Conservation (phyloP, 371 early-diverging fungal species). For the Rhizopus stolonifer region DNA sequence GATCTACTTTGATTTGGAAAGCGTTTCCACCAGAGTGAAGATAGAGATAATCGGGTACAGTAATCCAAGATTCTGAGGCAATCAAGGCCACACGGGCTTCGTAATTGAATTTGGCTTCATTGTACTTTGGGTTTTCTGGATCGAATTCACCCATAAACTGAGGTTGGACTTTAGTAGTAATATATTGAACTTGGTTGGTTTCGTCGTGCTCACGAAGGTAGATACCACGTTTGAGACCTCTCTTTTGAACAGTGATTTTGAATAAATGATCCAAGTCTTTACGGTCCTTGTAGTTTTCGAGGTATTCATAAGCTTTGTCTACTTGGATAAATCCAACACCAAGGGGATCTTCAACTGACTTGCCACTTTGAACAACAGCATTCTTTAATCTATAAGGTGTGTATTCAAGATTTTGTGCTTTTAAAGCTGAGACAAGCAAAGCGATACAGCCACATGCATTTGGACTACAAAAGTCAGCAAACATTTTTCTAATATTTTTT, state of each 20-base stretch:
- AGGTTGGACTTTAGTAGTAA: slow-evolving; percentile 67
- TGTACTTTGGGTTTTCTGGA: slow-evolving; percentile 57
- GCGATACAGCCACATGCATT: slow-evolving; percentile 87
- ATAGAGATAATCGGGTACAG: slow-evolving; percentile 76
- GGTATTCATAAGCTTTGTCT: slow-evolving; percentile 81
- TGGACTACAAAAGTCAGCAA: slow-evolving; percentile 54
- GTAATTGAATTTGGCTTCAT: slow-evolving; percentile 68
- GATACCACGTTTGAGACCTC: slow-evolving; percentile 70
- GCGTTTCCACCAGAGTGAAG: slow-evolving; percentile 66
- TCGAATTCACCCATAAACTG: slow-evolving; percentile 73
- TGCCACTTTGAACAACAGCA: slow-evolving; percentile 75
- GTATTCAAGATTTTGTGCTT: slow-evolving; percentile 62
- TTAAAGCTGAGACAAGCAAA: slow-evolving; percentile 80
- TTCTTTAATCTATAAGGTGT: slow-evolving; percentile 83
- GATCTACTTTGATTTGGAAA: slow-evolving; percentile 81
- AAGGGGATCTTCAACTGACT: slow-evolving; percentile 77
- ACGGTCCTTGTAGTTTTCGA: slow-evolving; percentile 58
- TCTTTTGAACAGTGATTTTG: slow-evolving; percentile 43
- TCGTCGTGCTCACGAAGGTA: slow-evolving; percentile 85
- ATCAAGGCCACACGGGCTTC: slow-evolving; percentile 81
- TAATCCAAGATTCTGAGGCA: slow-evolving; percentile 75
- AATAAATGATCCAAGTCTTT: slow-evolving; percentile 72
- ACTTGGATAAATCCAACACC: slow-evolving; percentile 87
- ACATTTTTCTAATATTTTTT: background rate
- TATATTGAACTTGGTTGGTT: slow-evolving; percentile 61